Evolutionary conservation across 257 asterid species (phyloP), one percentile per base, ranked within the genome.

Genomic region (Rehmannia glutinosa): DNA sequence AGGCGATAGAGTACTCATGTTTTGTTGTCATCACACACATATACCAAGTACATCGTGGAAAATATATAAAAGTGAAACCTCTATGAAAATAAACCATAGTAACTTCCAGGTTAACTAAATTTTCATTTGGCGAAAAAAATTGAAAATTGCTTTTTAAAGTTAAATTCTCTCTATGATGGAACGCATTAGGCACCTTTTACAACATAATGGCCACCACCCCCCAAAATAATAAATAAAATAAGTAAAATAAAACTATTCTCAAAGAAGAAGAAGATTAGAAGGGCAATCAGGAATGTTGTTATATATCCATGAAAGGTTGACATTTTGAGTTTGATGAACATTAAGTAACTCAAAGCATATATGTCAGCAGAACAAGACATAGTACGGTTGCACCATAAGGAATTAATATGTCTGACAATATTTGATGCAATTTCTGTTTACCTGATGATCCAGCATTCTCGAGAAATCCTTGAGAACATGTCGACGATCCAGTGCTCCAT

Each of bases 401-500:
- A 53, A 55, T 20, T 24, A 42, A 19, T 58, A 17, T 24, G 27
- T 28, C 16, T 38, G 57, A 9, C 16, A 61, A 33, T 30, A 23
- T 13, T 55, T 53, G 36, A 62, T 3, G 70, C 46, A 51, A 46
- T 71, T 11, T 62, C 24, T n/a, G 35, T 23, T 51, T 68, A 90
- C 98, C 98, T 92, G 98, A 77, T 39, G 75, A 80, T 92, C 98
- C 82, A 92, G 78, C 91, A 90, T 86, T 69, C 84, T 81, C 19
- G 98, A 90, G 87, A 92, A 92, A 83, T 92, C 98, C 80, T 90
- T 92, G 76, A 90, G 97, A 67, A 86, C 96, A 72, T 82, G 77
- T 46, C 93, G 83, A 5, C 88, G 92, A 27, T 84, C 87, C 52
- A 92, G 68, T 60, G 84, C 81, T 62, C 94, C 90, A 60, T 77